Percentiles rank a stretch among this genome's conserved stretches.
Conservation (phyloP, 2,329 filamentous ascomycete species). For the Cytospora schulzeri region DNA sequence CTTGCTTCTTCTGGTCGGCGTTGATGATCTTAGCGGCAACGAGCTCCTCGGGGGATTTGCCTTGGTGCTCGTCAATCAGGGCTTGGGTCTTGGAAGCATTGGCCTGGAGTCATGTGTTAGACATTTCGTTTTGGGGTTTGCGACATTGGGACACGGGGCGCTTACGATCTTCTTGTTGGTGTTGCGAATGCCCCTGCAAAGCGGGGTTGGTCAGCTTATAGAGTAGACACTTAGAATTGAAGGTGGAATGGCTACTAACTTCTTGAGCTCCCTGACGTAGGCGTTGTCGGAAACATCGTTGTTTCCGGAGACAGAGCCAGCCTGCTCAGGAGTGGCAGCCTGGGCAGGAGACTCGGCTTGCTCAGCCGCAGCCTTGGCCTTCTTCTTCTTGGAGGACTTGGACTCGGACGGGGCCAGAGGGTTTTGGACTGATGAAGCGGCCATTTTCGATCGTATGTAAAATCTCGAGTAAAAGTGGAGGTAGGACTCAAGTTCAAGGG, state of each 20-base stretch:
- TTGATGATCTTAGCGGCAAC: slow-evolving; percentile 75
- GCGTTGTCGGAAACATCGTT: slow-evolving; percentile 70
- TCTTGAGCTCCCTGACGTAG: slow-evolving; percentile 86
- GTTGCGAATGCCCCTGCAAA: slow-evolving; percentile 79
- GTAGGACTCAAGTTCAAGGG: not conserved
- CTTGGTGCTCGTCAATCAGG: slow-evolving; percentile 69
- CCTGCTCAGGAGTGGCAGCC: slow-evolving; percentile 53
- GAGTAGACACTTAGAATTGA: slow-evolving; percentile 18
- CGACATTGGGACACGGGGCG: slow-evolving; percentile 30
- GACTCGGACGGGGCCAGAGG: slow-evolving; percentile 62
- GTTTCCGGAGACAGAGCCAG: slow-evolving; percentile 49
- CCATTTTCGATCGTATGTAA: slow-evolving; percentile 52
- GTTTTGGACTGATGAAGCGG: slow-evolving; percentile 65
- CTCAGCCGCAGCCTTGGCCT: slow-evolving; percentile 51
- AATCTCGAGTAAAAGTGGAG: slow-evolving; percentile 3
- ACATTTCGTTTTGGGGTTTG: slow-evolving; percentile 1
- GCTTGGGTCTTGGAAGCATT: slow-evolving; percentile 73
- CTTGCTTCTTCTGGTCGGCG: slow-evolving; percentile 75
- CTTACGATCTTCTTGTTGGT: slow-evolving; percentile 92
- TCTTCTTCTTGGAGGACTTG: slow-evolving; percentile 72
- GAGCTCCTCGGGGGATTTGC: slow-evolving; percentile 72
- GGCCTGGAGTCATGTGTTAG: slow-evolving; percentile 47
- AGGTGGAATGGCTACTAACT: slow-evolving; percentile 59
- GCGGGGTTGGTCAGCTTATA: not conserved
- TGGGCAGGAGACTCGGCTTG: slow-evolving; percentile 59